phyloP scores from a whole-genome alignment of 2,329 filamentous ascomycete species.

The Alternaria brassicae region DNA sequence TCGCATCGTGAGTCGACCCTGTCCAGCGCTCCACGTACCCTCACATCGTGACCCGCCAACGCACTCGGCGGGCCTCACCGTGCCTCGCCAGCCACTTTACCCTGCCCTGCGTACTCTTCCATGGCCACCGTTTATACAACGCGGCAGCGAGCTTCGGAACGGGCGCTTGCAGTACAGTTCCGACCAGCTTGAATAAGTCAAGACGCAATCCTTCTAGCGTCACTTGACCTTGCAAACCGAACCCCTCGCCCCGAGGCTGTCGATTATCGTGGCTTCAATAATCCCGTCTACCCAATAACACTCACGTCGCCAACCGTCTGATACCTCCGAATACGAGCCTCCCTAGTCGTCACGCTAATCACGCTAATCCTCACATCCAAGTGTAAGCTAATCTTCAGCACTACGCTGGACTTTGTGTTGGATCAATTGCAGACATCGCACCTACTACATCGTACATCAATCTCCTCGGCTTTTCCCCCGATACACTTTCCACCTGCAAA shows the following conservation, averaged over 20 bases:
- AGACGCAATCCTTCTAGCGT: conserved; percentile 36
- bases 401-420: background rate
- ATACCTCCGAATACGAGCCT: conserved; percentile 4
- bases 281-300: conserved; percentile 18
- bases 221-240: conserved; percentile 35
- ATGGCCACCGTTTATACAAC: conserved; percentile 29
- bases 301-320: conserved; percentile 1
- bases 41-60: conserved; percentile 29
- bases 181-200: conserved; percentile 28
- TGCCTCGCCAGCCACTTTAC: conserved; percentile 26
- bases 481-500: conserved; percentile 10
- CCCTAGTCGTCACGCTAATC: conserved; percentile 2
- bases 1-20: conserved; percentile 29
- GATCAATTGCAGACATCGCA: conserved; percentile 7
- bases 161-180: conserved; percentile 28
- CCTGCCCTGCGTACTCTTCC: conserved; percentile 23
- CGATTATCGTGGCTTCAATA: conserved; percentile 15
- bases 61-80: conserved; percentile 21
- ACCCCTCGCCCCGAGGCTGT: conserved; percentile 20
- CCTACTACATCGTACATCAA: background rate
- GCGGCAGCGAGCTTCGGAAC: conserved; percentile 32
- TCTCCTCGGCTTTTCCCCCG: conserved; percentile 9
- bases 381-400: conserved; percentile 9
- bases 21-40: conserved; percentile 33
- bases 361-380: conserved; percentile 6